Evolutionary conservation across 73 alveolate genomes (phyloP).

Genomic region (Halteria grandinella): DNA sequence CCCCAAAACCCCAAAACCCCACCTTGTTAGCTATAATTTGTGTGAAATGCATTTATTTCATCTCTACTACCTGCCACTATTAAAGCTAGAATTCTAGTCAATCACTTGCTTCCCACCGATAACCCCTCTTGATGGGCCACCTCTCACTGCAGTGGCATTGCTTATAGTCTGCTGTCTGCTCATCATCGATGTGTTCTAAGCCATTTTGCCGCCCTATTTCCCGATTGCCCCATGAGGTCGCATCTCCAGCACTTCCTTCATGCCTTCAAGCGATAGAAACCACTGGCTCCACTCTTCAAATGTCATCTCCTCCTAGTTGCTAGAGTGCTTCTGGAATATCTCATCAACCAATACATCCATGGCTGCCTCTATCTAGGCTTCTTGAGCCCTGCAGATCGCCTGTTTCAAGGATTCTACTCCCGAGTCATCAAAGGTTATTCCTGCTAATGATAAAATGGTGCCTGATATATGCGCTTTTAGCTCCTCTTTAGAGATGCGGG

Average conservation of each 20-base stretch:
- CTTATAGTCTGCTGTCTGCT: too few relatives aligned
- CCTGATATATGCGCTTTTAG: constrained; percentile 53
- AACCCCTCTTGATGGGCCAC: too few relatives aligned
- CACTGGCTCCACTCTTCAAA: constrained; percentile 69
- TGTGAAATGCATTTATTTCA: too few relatives aligned
- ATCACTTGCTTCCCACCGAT: too few relatives aligned
- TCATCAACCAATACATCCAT: constrained; percentile 56
- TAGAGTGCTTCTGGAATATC: constrained; percentile 51
- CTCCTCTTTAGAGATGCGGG: constrained; percentile 63
- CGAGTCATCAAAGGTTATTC: constrained; percentile 44
- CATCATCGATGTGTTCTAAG: too few relatives aligned
- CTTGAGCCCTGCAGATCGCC: constrained; percentile 44
- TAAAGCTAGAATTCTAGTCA: too few relatives aligned
- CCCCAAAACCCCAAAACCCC: too few relatives aligned
- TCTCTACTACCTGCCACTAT: too few relatives aligned
- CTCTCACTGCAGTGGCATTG: too few relatives aligned
- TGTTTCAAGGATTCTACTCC: constrained; percentile 48
- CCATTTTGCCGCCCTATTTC: too few relatives aligned
- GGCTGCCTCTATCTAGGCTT: constrained; percentile 55
- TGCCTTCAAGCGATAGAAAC: constrained; percentile 60
- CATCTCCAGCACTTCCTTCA: constrained; percentile 61
- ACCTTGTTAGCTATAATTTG: too few relatives aligned
- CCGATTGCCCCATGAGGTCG: too few relatives aligned
- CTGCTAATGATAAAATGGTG: constrained; percentile 50
- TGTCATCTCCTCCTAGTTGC: constrained; percentile 55